Evolutionary conservation across 2,329 filamentous ascomycete species (phyloP).

Genomic region (Zasmidium cellare): DNA sequence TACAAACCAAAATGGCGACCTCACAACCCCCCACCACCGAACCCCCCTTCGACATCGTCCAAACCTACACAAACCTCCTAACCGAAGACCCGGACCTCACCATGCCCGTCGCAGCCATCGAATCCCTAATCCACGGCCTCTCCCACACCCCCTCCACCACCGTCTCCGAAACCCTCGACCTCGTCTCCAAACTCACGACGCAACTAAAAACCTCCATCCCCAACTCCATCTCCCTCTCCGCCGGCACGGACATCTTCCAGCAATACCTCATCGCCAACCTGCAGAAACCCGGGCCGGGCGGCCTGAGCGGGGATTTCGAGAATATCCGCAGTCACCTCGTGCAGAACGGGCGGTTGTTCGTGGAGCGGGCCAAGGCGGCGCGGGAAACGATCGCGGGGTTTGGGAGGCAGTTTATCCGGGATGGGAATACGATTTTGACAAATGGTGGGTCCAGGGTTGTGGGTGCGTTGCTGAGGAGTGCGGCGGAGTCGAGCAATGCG

Average conservation of each 20-base stretch:
- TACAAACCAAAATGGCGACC: neutral
- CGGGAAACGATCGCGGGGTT: constrained; percentile 79
- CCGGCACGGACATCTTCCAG: constrained; percentile 93
- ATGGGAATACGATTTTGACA: constrained; percentile 81
- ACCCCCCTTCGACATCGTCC: constrained; percentile 54
- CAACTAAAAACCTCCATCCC: constrained; percentile 75
- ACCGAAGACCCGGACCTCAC: constrained; percentile 77
- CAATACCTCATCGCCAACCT: constrained; percentile 82
- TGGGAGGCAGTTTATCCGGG: constrained; percentile 74
- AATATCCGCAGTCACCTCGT: constrained; percentile 80
- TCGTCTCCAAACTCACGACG: constrained; percentile 74
- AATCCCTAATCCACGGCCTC: constrained; percentile 84
- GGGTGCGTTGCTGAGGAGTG: constrained; percentile 70
- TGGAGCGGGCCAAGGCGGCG: constrained; percentile 79
- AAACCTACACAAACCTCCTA: constrained; percentile 65
- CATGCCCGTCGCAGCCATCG: constrained; percentile 93
- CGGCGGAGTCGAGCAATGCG: constrained; percentile 60
- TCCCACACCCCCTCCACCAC: constrained; percentile 78
- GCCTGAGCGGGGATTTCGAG: constrained; percentile 70
- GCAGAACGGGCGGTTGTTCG: constrained; percentile 83
- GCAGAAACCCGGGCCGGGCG: constrained; percentile 44
- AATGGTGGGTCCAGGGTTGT: constrained; percentile 88
- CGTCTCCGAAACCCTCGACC: constrained; percentile 89
- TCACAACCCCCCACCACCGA: neutral
- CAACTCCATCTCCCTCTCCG: constrained; percentile 88